Base-by-base conservation (phyloP, 108 stramenopile species). In the Cyclotella distinguenda region DNA sequence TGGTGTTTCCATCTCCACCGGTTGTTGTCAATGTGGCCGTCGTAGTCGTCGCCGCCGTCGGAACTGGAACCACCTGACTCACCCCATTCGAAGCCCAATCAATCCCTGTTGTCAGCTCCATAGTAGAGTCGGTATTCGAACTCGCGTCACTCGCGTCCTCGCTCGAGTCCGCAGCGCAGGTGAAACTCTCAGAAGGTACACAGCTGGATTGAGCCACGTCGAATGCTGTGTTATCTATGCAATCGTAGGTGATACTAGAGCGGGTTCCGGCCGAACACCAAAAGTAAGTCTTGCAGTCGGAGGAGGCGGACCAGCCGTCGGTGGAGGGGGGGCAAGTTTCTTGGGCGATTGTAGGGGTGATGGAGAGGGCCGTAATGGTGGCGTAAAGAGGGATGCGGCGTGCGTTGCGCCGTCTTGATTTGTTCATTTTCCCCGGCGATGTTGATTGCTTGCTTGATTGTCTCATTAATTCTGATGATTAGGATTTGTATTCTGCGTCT, bases 301-400 rank as follows among this genome's bases (percentile, higher is more conserved):
- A 5, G 21, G 66, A 46, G 18, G 54, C 54, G 33, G 54, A 53
- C 66, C 66, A 67, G 16, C 66, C 66, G 44, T 67, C 47, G 15
- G 16, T 7, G 12, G 13, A 27, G 9, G 43, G 53, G 43, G 44
- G 66, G 32, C 66, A 67, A 4, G n/a, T 42, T 2, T 66, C 66
- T 36, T 55, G 18, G 32, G 66, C 66, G 16, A 7, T 32, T 2
- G 11, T 34, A 3, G 18, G 2, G 4, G 52, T 23, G 13, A 34
- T 4, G 13, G 52, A n/a, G 2, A 54, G 32, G 8, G 52, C 52
- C 16, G 32, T 34, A 4, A 54, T 15, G 6, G 18, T 34, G 4
- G 28, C 8, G 49, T 2, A 27, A 27, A 23, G n/a, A n/a, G n/a
- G n/a, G n/a, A n/a, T n/a, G n/a, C n/a, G n/a, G n/a, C n/a, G n/a